These are phyloP conservation scores for Kodamaea suecica DNA, from an alignment of 1,139 yeast species.

Conservation along the genomic window DNA sequence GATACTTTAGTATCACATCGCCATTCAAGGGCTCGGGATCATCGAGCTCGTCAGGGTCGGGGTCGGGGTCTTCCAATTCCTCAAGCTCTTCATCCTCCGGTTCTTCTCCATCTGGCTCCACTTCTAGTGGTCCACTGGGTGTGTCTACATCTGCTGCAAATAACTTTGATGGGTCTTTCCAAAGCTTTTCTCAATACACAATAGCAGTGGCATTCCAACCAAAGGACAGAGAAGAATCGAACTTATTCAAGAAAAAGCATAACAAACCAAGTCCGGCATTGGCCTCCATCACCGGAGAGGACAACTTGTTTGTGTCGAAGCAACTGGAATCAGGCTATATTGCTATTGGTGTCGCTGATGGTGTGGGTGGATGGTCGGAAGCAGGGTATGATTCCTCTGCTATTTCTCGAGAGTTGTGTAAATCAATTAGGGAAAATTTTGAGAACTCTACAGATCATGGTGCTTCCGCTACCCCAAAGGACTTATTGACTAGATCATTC, in stretches of 20 bases:
- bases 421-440: slow-evolving; percentile 31
- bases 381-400: slow-evolving; percentile 88
- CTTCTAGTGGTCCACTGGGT: not conserved
- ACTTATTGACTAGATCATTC: slow-evolving; percentile 56
- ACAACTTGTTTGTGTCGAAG: slow-evolving; percentile 64
- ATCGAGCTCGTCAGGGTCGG: slow-evolving; percentile 2
- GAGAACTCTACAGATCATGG: slow-evolving; percentile 16
- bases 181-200: slow-evolving; percentile 40
- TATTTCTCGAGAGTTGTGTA: slow-evolving; percentile 67
- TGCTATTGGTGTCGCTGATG: slow-evolving; percentile 91
- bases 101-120: slow-evolving; percentile 1
- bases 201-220: slow-evolving; percentile 73
- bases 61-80: too few species aligned
- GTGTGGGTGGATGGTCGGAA: slow-evolving; percentile 97
- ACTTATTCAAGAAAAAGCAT: slow-evolving; percentile 38
- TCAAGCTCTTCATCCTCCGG: slow-evolving; percentile 3
- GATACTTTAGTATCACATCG: slow-evolving; percentile 9
- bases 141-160: slow-evolving; percentile 16
- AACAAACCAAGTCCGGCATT: slow-evolving; percentile 34
- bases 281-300: slow-evolving; percentile 79
- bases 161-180: slow-evolving; percentile 22
- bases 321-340: slow-evolving; percentile 44
- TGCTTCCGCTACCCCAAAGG: slow-evolving; percentile 36
- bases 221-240: slow-evolving; percentile 55
- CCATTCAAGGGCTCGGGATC: slow-evolving; percentile 16